Conservation (phyloP, 257 asterid genomes). For the Marsdenia floribunda region DNA sequence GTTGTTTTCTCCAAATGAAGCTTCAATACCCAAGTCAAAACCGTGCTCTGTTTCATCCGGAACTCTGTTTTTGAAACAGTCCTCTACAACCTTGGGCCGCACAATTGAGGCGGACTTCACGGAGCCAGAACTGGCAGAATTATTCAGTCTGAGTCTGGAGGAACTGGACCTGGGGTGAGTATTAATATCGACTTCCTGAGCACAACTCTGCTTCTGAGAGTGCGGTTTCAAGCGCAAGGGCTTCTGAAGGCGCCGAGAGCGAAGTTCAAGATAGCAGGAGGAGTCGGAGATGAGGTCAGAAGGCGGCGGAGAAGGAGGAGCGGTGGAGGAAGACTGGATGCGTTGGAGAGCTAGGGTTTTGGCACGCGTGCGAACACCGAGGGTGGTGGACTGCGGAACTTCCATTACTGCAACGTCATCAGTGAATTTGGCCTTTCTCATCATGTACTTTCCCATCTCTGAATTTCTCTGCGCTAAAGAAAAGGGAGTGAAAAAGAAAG, state of each 20-base stretch:
- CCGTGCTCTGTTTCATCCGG: conserved; percentile 19
- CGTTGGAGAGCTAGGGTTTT: conserved; percentile 72
- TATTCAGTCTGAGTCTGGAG: conserved; percentile 14
- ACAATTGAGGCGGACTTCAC: conserved; percentile 28
- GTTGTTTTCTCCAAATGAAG: conserved; percentile 46
- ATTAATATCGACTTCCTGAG: neutral
- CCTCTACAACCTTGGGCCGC: conserved; percentile 13
- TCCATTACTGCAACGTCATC: conserved; percentile 54
- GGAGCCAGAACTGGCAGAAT: conserved; percentile 25
- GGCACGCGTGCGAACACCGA: conserved; percentile 74
- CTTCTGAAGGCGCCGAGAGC: conserved; percentile 37
- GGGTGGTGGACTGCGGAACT: conserved; percentile 31
- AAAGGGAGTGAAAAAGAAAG: too few relatives aligned
- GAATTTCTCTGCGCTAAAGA: neutral
- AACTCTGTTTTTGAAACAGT: neutral
- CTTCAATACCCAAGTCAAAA: conserved; percentile 30
- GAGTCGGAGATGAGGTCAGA: conserved; percentile 16
- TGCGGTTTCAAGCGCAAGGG: conserved; percentile 13
- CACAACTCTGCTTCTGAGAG: neutral
- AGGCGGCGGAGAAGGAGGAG: conserved; percentile 12
- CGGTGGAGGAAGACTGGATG: conserved; percentile 26
- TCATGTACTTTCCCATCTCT: conserved; percentile 52
- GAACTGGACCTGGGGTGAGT: conserved; percentile 10
- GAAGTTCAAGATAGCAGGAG: conserved; percentile 44
- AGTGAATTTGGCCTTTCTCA: conserved; percentile 44